phyloP scores from a whole-genome alignment of 2,329 filamentous ascomycete species.

The Aspergillus sp. region DNA sequence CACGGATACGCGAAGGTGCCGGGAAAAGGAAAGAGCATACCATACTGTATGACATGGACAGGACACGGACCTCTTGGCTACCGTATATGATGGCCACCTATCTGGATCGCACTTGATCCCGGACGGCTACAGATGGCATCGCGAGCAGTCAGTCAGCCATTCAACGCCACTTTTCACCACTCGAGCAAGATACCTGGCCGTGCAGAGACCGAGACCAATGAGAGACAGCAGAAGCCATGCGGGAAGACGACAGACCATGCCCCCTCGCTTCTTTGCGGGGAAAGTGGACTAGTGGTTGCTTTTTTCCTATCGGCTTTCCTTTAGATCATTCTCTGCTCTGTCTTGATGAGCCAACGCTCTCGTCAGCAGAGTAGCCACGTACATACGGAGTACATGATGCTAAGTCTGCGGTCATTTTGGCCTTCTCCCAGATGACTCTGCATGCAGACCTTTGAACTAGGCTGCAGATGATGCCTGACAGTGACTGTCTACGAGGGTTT shows the following conservation, averaged over 20 bases:
- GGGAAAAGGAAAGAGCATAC: not conserved
- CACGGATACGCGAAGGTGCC: too few relatives aligned
- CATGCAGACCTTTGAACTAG: too few relatives aligned
- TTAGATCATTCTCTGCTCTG: too few relatives aligned
- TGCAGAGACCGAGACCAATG: not conserved
- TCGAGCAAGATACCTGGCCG: not conserved
- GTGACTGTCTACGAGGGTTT: too few relatives aligned
- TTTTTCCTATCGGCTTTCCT: not conserved
- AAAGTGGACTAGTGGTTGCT: constrained; percentile 9
- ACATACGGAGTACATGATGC: not conserved
- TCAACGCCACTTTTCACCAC: not conserved
- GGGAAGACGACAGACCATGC: not conserved
- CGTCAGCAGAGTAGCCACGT: not conserved
- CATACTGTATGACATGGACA: not conserved
- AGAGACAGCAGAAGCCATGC: not conserved
- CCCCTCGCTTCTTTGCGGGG: constrained; percentile 17
- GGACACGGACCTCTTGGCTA: not conserved
- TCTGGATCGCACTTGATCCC: not conserved
- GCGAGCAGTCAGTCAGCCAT: not conserved
- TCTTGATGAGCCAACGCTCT: not conserved
- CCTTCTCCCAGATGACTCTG: not conserved
- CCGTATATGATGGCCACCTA: not conserved
- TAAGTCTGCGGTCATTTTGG: not conserved
- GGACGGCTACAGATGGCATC: not conserved
- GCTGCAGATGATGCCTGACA: too few relatives aligned